Evolutionary conservation across 2,329 filamentous ascomycete species (phyloP).

Genomic region (Talaromyces albobiverticillius): DNA sequence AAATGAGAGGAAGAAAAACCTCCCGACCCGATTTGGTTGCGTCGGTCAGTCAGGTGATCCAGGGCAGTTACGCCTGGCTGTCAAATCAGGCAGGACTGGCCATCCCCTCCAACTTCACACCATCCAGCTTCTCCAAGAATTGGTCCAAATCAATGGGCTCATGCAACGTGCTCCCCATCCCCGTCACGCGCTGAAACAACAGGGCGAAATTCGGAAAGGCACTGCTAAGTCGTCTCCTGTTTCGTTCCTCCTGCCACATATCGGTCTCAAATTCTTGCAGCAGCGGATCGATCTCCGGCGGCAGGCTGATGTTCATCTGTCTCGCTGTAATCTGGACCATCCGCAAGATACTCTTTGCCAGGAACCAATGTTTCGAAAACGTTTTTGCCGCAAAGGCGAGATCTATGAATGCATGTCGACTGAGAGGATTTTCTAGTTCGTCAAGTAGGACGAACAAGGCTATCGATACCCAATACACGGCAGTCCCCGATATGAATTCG

Average conservation of each 20-base stretch:
- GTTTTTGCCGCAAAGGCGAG: constrained; percentile 23
- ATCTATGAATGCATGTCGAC: constrained; percentile 24
- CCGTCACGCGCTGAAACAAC: constrained; percentile 12
- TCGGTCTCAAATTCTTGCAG: constrained; percentile 22
- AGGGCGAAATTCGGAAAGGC: constrained; percentile 21
- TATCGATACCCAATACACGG: constrained; percentile 28
- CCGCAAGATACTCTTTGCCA: constrained; percentile 19
- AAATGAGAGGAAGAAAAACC: background rate
- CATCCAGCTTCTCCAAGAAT: constrained; percentile 20
- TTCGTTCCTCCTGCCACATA: constrained; percentile 16
- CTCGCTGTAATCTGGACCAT: constrained; percentile 22
- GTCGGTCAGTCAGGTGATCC: background rate
- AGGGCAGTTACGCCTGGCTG: background rate
- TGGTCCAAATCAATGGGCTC: constrained; percentile 17
- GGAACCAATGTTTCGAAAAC: constrained; percentile 23
- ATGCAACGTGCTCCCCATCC: background rate
- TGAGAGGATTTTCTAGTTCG: constrained; percentile 20
- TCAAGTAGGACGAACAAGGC: constrained; percentile 28
- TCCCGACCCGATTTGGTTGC: background rate
- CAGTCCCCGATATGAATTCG: constrained; percentile 30
- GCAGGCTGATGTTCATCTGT: constrained; percentile 19
- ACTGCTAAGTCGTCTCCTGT: constrained; percentile 18
- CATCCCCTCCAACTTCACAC: constrained; percentile 6
- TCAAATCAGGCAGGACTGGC: constrained; percentile 1
- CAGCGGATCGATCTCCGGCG: constrained; percentile 21